Evolutionary conservation across 805 yeast genomes (phyloP).

Genomic region (Scheffersomyces stipitis): DNA sequence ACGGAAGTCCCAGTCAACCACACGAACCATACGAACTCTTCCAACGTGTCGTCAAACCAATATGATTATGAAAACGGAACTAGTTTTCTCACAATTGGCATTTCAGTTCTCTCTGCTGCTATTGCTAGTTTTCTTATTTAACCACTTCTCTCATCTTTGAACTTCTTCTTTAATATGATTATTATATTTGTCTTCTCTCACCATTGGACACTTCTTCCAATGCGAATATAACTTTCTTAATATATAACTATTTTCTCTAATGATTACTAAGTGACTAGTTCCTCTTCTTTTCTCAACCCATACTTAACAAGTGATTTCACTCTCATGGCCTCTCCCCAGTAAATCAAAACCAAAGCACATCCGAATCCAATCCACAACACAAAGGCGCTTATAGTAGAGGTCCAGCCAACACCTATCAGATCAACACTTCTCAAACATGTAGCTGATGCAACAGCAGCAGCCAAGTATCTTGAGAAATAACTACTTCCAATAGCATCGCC

Average conservation of each 20-base stretch:
- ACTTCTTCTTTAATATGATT: no score
- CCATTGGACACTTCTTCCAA: not conserved
- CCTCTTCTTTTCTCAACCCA: not conserved
- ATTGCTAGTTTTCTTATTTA: constrained; percentile 9
- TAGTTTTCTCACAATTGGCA: constrained; percentile 4
- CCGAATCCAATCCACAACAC: constrained; percentile 39
- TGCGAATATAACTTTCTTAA: not conserved
- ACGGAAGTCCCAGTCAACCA: not conserved
- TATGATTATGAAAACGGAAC: constrained; percentile 12
- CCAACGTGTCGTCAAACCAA: constrained; percentile 6
- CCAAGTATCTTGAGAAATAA: constrained; percentile 49
- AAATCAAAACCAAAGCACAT: constrained; percentile 15
- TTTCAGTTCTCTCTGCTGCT: constrained; percentile 10
- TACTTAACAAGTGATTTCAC: not conserved
- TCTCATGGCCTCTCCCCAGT: not conserved
- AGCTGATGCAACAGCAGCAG: constrained; percentile 53
- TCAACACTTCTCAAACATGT: constrained; percentile 47
- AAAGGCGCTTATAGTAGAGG: constrained; percentile 49
- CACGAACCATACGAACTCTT: constrained; percentile 6
- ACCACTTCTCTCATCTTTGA: no score
- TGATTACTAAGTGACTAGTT: not conserved
- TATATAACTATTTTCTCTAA: no score
- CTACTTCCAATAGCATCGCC: constrained; percentile 60
- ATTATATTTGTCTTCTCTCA: no score
- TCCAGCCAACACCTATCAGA: constrained; percentile 57